A percentile compares a stretch with the other conserved stretches of the same genome.
phyloP scores from a whole-genome alignment of 352 stramenopile species.

The Phytophthora litchii region DNA sequence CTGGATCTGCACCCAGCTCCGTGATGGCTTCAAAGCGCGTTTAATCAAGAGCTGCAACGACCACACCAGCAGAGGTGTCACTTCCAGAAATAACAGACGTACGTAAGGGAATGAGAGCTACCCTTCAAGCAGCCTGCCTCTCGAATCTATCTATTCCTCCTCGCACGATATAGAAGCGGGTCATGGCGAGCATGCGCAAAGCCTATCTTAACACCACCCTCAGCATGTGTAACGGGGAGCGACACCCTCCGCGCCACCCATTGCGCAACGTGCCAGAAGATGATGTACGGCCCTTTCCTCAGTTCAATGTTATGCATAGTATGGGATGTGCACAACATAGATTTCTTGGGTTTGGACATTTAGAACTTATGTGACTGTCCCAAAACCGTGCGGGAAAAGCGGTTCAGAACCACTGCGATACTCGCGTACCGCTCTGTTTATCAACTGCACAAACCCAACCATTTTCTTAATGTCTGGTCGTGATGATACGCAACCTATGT shows the following conservation, averaged over 20 bases:
- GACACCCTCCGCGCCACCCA: constrained; percentile 6
- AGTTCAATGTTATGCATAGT: constrained; percentile 13
- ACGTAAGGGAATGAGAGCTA: constrained; percentile 1
- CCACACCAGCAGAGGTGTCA: constrained; percentile 3
- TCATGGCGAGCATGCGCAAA: no score
- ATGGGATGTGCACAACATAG: constrained; percentile 4
- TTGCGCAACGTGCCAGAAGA: constrained; percentile 1
- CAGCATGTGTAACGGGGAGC: no score
- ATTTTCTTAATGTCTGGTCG: constrained; percentile 8
- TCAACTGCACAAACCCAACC: constrained; percentile 9
- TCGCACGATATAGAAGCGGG: neutral
- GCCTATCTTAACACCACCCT: no score
- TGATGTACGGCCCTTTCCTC: constrained; percentile 3
- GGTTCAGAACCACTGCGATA: no score
- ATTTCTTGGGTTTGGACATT: constrained; percentile 13
- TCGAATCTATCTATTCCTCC: constrained; percentile 1
- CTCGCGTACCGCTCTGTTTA: neutral
- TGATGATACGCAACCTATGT: neutral
- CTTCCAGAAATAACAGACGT: constrained; percentile 4
- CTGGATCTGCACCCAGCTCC: constrained; percentile 1
- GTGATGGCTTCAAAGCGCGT: constrained; percentile 1
- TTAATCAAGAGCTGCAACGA: constrained; percentile 6
- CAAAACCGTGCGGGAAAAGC: no score
- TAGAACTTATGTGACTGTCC: constrained; percentile 3
- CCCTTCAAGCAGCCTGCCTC: constrained; percentile 5